Evolutionary conservation across 2,329 filamentous ascomycete genomes (phyloP).

Genomic region (Ophiostoma quercus): DNA sequence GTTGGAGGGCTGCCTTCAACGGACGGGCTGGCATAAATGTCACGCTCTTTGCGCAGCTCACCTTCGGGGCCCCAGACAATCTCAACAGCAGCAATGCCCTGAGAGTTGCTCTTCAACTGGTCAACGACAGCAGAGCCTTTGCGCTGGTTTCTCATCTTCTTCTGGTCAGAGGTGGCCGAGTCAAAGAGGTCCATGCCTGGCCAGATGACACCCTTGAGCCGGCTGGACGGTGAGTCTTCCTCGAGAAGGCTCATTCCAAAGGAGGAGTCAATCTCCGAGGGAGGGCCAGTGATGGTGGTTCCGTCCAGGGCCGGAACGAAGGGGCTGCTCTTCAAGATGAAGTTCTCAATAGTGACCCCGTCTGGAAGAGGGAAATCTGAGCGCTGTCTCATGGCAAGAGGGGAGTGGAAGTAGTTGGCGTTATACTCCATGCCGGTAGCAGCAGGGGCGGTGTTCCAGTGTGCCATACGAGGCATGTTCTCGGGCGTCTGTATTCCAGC

Average conservation of each 20-base stretch:
- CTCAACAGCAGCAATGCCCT: constrained; percentile 59
- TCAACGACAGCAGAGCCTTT: constrained; percentile 68
- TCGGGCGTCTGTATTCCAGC: constrained; percentile 18
- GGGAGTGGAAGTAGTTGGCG: constrained; percentile 28
- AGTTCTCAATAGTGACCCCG: neutral
- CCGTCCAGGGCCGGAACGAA: constrained; percentile 31
- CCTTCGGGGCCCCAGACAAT: constrained; percentile 55
- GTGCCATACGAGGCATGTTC: constrained; percentile 18
- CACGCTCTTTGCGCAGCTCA: constrained; percentile 47
- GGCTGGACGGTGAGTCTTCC: constrained; percentile 25
- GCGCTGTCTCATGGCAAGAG: constrained; percentile 26
- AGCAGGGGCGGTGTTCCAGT: constrained; percentile 27
- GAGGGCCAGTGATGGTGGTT: constrained; percentile 22
- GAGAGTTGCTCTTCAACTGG: constrained; percentile 60
- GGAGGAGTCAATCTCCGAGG: constrained; percentile 29
- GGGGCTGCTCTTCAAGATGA: constrained; percentile 27
- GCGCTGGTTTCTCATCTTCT: constrained; percentile 69
- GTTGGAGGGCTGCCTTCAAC: constrained; percentile 48
- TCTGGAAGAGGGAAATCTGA: constrained; percentile 21
- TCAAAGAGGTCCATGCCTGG: constrained; percentile 80
- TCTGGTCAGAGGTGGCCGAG: constrained; percentile 67
- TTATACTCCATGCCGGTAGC: constrained; percentile 18
- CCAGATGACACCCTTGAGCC: constrained; percentile 65
- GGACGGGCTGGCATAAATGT: constrained; percentile 58
- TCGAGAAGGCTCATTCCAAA: constrained; percentile 26